Evolutionary conservation across 441 rosid genomes (phyloP).

Genomic region (Gossypium lobatum): DNA sequence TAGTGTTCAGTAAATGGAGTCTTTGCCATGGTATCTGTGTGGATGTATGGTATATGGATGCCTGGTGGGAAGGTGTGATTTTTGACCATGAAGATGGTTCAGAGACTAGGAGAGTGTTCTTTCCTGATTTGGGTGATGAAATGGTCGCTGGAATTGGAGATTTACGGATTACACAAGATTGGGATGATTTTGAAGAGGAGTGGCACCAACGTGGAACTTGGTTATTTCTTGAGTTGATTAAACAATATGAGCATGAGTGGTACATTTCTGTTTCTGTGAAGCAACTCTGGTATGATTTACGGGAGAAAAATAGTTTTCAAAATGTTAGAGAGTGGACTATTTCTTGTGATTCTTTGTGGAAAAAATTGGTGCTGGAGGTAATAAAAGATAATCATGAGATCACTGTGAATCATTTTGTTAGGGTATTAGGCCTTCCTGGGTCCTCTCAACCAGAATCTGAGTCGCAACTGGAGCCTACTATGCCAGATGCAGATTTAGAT

Average conservation of each 20-base stretch:
- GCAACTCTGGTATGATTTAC: slow-evolving; percentile 76
- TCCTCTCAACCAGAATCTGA: slow-evolving; percentile 17
- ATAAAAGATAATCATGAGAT: slow-evolving; percentile 37
- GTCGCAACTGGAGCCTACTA: slow-evolving; percentile 14
- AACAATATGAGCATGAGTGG: slow-evolving; percentile 28
- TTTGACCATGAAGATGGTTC: slow-evolving; percentile 44
- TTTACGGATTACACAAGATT: slow-evolving; percentile 63
- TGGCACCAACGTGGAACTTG: slow-evolving; percentile 67
- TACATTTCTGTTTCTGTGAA: slow-evolving; percentile 44
- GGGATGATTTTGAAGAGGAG: slow-evolving; percentile 37
- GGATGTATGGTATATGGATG: slow-evolving; percentile 45
- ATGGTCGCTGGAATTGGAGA: slow-evolving; percentile 18
- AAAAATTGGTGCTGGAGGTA: slow-evolving; percentile 39
- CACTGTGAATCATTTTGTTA: slow-evolving; percentile 23
- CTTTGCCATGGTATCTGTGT: slow-evolving; percentile 59
- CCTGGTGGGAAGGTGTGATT: slow-evolving; percentile 91
- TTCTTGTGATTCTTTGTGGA: slow-evolving; percentile 41
- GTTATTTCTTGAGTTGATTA: slow-evolving; percentile 56
- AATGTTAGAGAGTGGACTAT: slow-evolving; percentile 55
- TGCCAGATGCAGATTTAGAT: slow-evolving; percentile 10
- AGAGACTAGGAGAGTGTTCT: slow-evolving; percentile 51
- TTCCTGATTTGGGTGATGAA: slow-evolving; percentile 82
- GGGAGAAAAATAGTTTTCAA: slow-evolving; percentile 34
- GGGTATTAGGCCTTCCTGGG: slow-evolving; percentile 15
- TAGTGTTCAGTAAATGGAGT: slow-evolving; percentile 18